A percentile compares a stretch with the other conserved stretches of the same genome.
Conservation (phyloP, 371 early-diverging fungal species). For the Apophysomyces variabilis region DNA sequence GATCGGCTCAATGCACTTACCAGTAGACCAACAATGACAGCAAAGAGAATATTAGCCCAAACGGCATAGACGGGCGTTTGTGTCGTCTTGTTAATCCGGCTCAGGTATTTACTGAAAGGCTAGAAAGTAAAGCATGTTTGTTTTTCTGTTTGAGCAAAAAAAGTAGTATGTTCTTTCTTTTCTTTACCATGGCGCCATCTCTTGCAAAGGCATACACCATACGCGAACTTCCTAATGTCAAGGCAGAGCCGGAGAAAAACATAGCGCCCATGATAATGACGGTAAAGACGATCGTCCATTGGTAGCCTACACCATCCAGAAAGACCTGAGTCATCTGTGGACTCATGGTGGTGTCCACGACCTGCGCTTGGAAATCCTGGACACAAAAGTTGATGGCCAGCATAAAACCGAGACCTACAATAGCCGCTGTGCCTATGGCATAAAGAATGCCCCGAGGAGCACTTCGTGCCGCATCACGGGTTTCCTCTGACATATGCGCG, state of each 20-base stretch:
- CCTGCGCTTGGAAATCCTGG: slow-evolving; percentile 57
- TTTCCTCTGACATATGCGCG: slow-evolving; percentile 82
- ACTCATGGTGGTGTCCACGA: slow-evolving; percentile 46
- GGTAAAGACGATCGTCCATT: slow-evolving; percentile 51
- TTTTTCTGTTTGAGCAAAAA: not conserved
- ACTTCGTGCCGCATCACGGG: slow-evolving; percentile 63
- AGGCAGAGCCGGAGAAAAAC: slow-evolving; percentile 57
- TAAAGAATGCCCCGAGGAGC: slow-evolving; percentile 70
- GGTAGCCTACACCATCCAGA: slow-evolving; percentile 63
- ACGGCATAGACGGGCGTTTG: slow-evolving; percentile 53
- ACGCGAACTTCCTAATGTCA: slow-evolving; percentile 61
- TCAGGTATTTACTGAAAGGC: slow-evolving; percentile 55
- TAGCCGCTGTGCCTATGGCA: slow-evolving; percentile 55
- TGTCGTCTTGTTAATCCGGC: slow-evolving; percentile 37
- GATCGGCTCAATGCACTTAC: slow-evolving; percentile 12
- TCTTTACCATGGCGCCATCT: slow-evolving; percentile 64
- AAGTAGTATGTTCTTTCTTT: not conserved
- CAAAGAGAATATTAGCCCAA: slow-evolving; percentile 53
- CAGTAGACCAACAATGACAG: slow-evolving; percentile 49
- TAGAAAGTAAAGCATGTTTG: not conserved
- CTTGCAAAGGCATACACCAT: slow-evolving; percentile 80
- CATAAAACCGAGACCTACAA: slow-evolving; percentile 61
- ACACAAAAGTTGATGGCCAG: slow-evolving; percentile 62
- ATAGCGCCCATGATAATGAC: slow-evolving; percentile 60
- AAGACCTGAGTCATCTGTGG: slow-evolving; percentile 59